Conservation (phyloP, 805 yeast species). For the Ogataea parapolymorpha region DNA sequence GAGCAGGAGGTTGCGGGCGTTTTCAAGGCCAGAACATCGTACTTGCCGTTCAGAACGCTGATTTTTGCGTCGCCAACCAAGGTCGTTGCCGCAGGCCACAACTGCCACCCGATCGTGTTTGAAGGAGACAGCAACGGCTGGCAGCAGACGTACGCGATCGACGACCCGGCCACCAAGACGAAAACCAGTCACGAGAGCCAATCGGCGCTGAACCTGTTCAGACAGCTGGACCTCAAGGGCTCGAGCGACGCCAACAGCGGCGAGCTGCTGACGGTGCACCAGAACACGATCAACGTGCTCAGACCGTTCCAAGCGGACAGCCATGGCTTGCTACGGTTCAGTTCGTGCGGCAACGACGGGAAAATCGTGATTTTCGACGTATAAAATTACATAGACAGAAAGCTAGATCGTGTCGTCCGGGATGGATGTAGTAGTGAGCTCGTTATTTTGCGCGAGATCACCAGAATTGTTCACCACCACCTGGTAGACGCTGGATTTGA, state of each 20-base stretch:
- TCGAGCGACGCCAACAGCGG: constrained; percentile 46
- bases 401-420: constrained; percentile 14
- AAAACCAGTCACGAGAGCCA: constrained; percentile 62
- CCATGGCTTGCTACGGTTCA: constrained; percentile 54
- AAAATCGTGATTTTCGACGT: constrained; percentile 75
- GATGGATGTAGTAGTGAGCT: constrained; percentile 17
- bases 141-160: constrained; percentile 57
- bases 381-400: constrained; percentile 8
- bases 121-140: constrained; percentile 72
- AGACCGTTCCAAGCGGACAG: constrained; percentile 46
- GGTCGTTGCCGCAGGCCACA: constrained; percentile 86
- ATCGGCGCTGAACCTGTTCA: constrained; percentile 87
- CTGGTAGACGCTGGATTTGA: constrained; percentile 32
- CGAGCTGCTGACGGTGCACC: constrained; percentile 75
- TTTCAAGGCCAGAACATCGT: constrained; percentile 55
- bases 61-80: constrained; percentile 65
- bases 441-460: constrained; percentile 9
- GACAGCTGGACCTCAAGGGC: constrained; percentile 94
- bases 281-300: constrained; percentile 77
- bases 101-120: constrained; percentile 85
- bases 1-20: constrained; percentile 56
- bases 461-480: constrained; percentile 20
- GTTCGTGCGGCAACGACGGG: constrained; percentile 88
- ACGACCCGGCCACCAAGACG: constrained; percentile 46
- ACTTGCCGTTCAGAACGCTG: constrained; percentile 77